These are phyloP conservation scores for Articulospora tetracladia DNA, from an alignment of 495 filamentous ascomycete species.

Conservation along the genomic window DNA sequence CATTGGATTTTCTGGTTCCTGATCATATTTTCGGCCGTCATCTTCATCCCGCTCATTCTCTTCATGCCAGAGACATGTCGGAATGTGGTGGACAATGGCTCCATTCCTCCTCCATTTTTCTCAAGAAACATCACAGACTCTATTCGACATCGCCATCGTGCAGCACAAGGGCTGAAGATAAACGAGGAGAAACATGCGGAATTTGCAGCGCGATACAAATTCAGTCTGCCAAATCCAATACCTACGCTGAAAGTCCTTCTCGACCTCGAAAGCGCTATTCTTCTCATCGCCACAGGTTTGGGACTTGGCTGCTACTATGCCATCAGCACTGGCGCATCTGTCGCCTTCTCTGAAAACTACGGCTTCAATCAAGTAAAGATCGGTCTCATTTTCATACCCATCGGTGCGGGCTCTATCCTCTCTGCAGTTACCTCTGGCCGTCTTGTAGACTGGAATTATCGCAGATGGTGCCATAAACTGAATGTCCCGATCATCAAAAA, in stretches of 20 bases:
- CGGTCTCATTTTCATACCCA: constrained; percentile 53
- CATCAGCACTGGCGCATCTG: constrained; percentile 39
- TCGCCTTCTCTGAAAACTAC: constrained; percentile 50
- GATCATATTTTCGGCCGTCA: constrained; percentile 48
- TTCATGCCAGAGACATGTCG: constrained; percentile 62
- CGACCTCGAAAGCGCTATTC: constrained; percentile 12
- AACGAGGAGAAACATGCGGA: constrained; percentile 12
- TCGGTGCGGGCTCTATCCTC: constrained; percentile 59
- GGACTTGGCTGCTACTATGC: constrained; percentile 18
- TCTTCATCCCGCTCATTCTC: constrained; percentile 30
- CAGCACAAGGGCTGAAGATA: constrained; percentile 14
- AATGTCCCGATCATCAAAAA: constrained; percentile 43
- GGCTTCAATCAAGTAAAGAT: constrained; percentile 55
- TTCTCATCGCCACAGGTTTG: constrained; percentile 9
- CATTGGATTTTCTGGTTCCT: constrained; percentile 68
- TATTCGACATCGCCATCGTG: constrained; percentile 23
- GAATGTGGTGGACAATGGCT: constrained; percentile 65
- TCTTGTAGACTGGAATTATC: constrained; percentile 53
- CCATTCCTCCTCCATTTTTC: constrained; percentile 38
- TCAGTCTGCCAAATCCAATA: constrained; percentile 58
- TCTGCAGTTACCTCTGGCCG: constrained; percentile 55
- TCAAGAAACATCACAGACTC: constrained; percentile 38
- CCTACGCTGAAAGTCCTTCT: constrained; percentile 18
- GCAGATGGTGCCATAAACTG: constrained; percentile 35
- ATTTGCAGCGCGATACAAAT: constrained; percentile 16